Base-by-base conservation (phyloP, 2,329 filamentous ascomycete genomes). In the Trichophyton mentagrophytes region DNA sequence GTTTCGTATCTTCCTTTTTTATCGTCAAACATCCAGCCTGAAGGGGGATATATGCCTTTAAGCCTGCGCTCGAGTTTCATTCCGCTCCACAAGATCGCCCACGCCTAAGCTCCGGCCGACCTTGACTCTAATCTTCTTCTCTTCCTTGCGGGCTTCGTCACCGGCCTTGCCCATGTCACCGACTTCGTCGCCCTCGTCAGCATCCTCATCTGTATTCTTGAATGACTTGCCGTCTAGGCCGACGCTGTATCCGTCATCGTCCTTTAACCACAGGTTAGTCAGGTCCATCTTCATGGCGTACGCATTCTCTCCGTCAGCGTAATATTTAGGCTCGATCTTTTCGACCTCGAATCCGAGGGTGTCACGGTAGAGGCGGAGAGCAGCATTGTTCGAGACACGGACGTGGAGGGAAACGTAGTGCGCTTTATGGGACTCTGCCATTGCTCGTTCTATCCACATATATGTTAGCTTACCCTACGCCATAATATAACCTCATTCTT, bases 401-500 rank as follows among this genome's bases (percentile, higher is more conserved):
- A 99, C 93, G 78, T 99, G 93, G 38, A 99, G 84, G 38, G 89
- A 95, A 70, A 99, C 92, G 78, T 96, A 97, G 72, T 88, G 83
- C 0, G 91, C 93, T 69, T 85, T 83, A 72, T 92, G 96, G 38
- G 89, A 91, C 75, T 99, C 93, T 62, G 91, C 90, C 93, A 99
- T 99, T 68, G 93, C 93, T 68, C 89, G 83, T 78, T 96, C 89
- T 92, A 22, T 56, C 40, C 15, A 13, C 11, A 33, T 57, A 40
- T 30, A 30, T 30, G 58, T 65, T 59, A 40, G 36, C 56, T 25
- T 40, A 9, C 25, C 27, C 5, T 7, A 0, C 25, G 3, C 17
- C n/a, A 9, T 30, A 7, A 7, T 30, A 6, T 30, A 30, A 30
- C 27, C 27, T 30, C 33, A 1, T 38, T 17, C 17, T 17, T 17